A percentile compares a stretch with the other conserved stretches of the same genome.
Conservation (phyloP, 2,329 filamentous ascomycete species). For the Apiospora saccharicola region DNA sequence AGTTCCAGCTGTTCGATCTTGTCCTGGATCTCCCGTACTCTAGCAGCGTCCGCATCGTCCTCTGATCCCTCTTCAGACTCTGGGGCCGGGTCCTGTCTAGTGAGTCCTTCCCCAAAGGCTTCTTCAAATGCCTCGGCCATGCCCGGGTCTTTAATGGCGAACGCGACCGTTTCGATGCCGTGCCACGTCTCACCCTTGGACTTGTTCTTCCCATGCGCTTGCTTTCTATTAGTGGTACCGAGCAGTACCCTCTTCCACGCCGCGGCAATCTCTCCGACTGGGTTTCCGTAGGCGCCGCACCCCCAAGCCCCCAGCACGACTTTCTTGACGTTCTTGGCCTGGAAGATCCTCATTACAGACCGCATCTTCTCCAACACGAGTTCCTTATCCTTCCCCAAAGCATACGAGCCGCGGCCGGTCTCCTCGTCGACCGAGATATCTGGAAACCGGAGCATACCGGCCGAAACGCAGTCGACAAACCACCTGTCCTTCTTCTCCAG, state of each 20-base stretch:
- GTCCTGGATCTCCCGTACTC: constrained; percentile 36
- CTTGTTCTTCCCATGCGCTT: constrained; percentile 32
- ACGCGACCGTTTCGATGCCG: constrained; percentile 60
- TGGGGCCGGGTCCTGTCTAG: constrained; percentile 39
- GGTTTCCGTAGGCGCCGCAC: constrained; percentile 70
- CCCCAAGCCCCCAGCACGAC: constrained; percentile 71
- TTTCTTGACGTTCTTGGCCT: constrained; percentile 52
- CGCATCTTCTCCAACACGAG: constrained; percentile 62
- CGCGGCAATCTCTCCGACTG: constrained; percentile 62
- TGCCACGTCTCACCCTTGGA: constrained; percentile 47
- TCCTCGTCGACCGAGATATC: constrained; percentile 50
- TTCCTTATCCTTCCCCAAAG: constrained; percentile 57
- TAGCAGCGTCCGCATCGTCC: constrained; percentile 28
- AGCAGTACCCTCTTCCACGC: constrained; percentile 58
- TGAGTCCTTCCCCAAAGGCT: constrained; percentile 53
- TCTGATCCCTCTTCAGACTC: constrained; percentile 30
- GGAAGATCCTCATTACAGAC: constrained; percentile 61
- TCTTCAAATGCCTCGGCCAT: constrained; percentile 60
- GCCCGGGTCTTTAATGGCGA: constrained; percentile 61
- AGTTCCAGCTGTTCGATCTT: constrained; percentile 41
- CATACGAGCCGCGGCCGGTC: constrained; percentile 43
- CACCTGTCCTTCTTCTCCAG: constrained; percentile 58
- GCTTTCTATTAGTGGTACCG: constrained; percentile 34
- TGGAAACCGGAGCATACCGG: constrained; percentile 66
- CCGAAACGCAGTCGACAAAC: constrained; percentile 65